A percentile compares a stretch with the other conserved stretches of the same genome.
Conservation (phyloP, 169 alveolate genomes). For the Hammondia hammondi region DNA sequence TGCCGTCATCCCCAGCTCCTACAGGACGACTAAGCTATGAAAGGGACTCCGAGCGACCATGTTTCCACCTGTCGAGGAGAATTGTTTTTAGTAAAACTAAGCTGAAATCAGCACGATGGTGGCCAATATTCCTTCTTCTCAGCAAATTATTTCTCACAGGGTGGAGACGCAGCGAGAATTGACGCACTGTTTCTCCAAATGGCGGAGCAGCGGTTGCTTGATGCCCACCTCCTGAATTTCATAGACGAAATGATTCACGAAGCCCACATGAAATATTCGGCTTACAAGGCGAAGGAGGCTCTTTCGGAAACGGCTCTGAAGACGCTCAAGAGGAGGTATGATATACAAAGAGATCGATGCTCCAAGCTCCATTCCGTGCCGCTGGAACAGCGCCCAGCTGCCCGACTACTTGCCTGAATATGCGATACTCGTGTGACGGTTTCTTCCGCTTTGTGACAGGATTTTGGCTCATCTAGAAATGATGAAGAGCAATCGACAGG, state of each 20-base stretch:
- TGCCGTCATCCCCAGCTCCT: too few species aligned
- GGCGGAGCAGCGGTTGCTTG: slow-evolving; percentile 30
- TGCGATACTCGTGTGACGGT: too few species aligned
- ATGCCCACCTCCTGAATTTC: slow-evolving; percentile 27
- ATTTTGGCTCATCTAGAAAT: slow-evolving; percentile 30
- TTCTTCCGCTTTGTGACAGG: background rate
- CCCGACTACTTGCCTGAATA: too few species aligned
- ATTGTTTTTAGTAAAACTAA: too few species aligned
- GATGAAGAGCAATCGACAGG: slow-evolving; percentile 40
- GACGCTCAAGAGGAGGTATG: slow-evolving; percentile 22
- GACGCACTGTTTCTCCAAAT: slow-evolving; percentile 8
- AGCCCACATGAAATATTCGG: slow-evolving; percentile 32
- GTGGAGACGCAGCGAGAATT: slow-evolving; percentile 11
- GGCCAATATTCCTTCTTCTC: too few species aligned
- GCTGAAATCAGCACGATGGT: too few species aligned
- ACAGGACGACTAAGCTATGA: too few species aligned
- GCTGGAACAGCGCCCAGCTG: too few species aligned
- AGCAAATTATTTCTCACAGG: background rate
- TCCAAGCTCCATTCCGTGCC: too few species aligned
- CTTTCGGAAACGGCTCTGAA: slow-evolving; percentile 29
- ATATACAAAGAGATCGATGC: too few species aligned
- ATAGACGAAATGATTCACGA: slow-evolving; percentile 4
- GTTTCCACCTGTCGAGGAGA: too few species aligned
- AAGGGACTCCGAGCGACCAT: too few species aligned
- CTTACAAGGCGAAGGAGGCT: slow-evolving; percentile 37